phyloP scores from a whole-genome alignment of 1,139 yeast species.

The Zygosaccharomyces pseudobailii region DNA sequence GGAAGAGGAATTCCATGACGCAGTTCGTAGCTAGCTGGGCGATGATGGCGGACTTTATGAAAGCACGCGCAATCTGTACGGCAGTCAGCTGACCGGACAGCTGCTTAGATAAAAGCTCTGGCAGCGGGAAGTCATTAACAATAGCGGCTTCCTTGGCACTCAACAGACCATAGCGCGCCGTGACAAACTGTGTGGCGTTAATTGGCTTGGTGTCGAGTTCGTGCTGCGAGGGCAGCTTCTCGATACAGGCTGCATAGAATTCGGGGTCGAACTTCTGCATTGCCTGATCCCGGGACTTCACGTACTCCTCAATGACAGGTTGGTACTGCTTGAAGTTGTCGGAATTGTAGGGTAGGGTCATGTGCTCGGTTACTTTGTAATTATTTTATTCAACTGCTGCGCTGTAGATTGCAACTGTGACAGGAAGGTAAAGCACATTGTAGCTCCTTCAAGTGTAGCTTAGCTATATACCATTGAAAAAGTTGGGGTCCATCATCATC shows the following conservation, averaged over 20 bases:
- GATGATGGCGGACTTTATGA: constrained; percentile 46
- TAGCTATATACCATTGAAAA: no score
- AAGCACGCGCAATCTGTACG: constrained; percentile 47
- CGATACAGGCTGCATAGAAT: constrained; percentile 24
- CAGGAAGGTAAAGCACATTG: no score
- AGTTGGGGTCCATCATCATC: no score
- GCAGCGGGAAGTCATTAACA: constrained; percentile 36
- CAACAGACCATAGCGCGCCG: constrained; percentile 32
- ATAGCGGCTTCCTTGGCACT: constrained; percentile 35
- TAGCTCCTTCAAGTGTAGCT: no score
- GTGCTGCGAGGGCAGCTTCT: constrained; percentile 22
- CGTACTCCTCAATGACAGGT: constrained; percentile 21
- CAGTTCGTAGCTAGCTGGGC: constrained; percentile 55
- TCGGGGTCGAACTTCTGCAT: constrained; percentile 19
- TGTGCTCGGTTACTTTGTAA: not conserved
- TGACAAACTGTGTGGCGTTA: constrained; percentile 37
- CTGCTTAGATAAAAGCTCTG: constrained; percentile 38
- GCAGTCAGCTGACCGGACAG: constrained; percentile 35
- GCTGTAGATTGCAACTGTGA: not conserved
- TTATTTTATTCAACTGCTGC: no score
- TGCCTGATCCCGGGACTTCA: constrained; percentile 17
- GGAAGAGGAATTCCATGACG: constrained; percentile 53
- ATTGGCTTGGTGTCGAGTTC: constrained; percentile 35
- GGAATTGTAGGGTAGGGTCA: not conserved
- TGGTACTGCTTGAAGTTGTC: constrained; percentile 16